Conservation (phyloP, 306 rosid species). For the Gastrolobium bilobum region DNA sequence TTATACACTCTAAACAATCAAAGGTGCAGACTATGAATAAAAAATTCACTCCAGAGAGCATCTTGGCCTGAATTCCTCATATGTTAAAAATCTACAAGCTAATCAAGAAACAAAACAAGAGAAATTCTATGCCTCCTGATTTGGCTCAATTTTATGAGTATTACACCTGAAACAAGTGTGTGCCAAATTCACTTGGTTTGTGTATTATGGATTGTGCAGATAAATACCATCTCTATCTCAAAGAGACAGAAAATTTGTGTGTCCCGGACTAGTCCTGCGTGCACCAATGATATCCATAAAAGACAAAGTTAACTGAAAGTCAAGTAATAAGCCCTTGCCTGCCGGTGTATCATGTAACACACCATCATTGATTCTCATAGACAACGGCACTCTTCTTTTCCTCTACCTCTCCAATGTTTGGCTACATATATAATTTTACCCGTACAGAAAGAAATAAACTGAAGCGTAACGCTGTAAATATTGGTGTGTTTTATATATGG, state of each 20-base stretch:
- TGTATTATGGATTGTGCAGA: conserved; percentile 40
- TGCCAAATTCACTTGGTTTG: conserved; percentile 41
- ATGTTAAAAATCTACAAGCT: conserved; percentile 30
- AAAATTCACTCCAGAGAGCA: background rate
- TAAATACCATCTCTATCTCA: conserved; percentile 31
- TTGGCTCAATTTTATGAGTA: conserved; percentile 38
- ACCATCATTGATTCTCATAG: conserved; percentile 48
- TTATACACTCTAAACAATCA: conserved; percentile 21
- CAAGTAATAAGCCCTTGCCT: conserved; percentile 36
- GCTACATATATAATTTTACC: conserved; percentile 45
- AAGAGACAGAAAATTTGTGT: conserved; percentile 18
- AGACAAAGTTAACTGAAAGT: conserved; percentile 32
- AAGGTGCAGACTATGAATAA: conserved; percentile 15
- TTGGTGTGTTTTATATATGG: too few species aligned
- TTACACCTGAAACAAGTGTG: conserved; percentile 37
- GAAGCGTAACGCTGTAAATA: conserved; percentile 32
- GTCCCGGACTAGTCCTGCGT: conserved; percentile 35
- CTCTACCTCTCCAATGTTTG: conserved; percentile 57
- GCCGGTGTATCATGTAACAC: conserved; percentile 34
- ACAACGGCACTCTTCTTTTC: conserved; percentile 60
- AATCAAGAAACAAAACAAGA: conserved; percentile 7
- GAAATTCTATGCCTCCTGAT: conserved; percentile 19
- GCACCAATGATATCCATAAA: conserved; percentile 41
- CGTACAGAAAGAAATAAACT: conserved; percentile 49
- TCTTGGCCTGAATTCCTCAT: conserved; percentile 38